A percentile compares a stretch with the other conserved stretches of the same genome.
Evolutionary conservation across 768 basidiomycete genomes (phyloP).

Genomic region (Rhodotorula diobovata): DNA sequence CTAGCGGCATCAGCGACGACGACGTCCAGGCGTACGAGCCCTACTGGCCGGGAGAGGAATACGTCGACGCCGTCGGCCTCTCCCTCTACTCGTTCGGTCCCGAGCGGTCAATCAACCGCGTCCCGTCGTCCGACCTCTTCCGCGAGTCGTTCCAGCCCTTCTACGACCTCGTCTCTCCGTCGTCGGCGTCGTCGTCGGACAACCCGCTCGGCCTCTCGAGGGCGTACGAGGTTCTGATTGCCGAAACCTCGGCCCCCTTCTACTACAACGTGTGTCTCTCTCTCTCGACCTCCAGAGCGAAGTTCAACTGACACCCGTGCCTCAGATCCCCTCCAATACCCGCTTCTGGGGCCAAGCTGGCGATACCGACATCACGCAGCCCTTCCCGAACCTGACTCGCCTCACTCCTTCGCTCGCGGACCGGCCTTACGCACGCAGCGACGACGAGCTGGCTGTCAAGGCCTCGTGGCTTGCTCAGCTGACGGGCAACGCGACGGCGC

Average conservation of each 20-base stretch:
- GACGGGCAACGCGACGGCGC: constrained; percentile 21
- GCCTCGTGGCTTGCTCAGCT: constrained; percentile 34
- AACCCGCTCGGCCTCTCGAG: constrained; percentile 23
- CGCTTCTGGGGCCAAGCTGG: constrained; percentile 18
- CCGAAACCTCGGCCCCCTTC: constrained; percentile 33
- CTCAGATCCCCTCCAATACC: constrained; percentile 5
- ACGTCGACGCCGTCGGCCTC: constrained; percentile 35
- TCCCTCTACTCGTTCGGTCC: constrained; percentile 32
- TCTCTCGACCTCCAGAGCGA: no score
- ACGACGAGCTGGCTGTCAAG: constrained; percentile 36
- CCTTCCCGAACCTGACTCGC: constrained; percentile 22
- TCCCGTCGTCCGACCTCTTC: constrained; percentile 13
- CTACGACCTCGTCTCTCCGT: constrained; percentile 27
- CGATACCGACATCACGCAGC: constrained; percentile 21
- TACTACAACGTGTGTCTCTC: constrained; percentile 10
- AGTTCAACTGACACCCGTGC: no score
- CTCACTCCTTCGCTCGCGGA: constrained; percentile 2
- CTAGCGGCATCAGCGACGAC: constrained; percentile 3
- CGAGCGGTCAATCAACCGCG: constrained; percentile 12
- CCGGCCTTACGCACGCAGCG: constrained; percentile 7
- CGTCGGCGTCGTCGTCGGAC: not conserved
- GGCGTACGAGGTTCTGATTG: constrained; percentile 23
- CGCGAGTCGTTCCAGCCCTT: constrained; percentile 15
- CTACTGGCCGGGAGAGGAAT: constrained; percentile 36
- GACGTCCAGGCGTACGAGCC: constrained; percentile 25